Evolutionary conservation across 139 green algal genomes (phyloP).

Genomic region (Chloropicon primus): DNA sequence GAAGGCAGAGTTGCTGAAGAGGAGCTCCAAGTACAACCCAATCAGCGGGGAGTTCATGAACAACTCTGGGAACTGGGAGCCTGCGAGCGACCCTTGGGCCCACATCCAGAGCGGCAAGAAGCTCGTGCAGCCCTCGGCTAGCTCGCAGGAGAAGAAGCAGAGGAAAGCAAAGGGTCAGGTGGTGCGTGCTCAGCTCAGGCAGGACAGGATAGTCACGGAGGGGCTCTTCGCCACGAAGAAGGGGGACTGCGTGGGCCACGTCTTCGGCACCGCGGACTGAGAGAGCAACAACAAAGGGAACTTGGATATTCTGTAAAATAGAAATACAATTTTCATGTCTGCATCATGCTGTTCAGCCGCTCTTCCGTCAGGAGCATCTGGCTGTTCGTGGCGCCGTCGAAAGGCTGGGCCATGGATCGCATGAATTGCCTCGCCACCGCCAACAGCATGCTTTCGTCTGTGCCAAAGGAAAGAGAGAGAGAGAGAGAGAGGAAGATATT

Average conservation of each 20-base stretch:
- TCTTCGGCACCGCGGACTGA: background rate
- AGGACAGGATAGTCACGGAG: background rate
- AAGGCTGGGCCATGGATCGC: conserved; percentile 81
- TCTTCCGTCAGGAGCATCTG: background rate
- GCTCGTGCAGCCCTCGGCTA: background rate
- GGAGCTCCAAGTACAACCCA: background rate
- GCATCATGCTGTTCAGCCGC: too few relatives aligned
- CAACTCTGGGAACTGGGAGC: background rate
- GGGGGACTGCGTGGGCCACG: background rate
- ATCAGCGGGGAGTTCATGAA: background rate
- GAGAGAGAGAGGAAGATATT: too few relatives aligned
- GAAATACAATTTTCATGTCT: too few relatives aligned
- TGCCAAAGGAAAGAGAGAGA: conserved; percentile 27
- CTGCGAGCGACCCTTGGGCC: background rate
- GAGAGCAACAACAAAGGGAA: background rate
- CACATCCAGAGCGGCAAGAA: background rate
- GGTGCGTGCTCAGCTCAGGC: background rate
- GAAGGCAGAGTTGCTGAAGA: background rate
- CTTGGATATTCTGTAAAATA: too few relatives aligned
- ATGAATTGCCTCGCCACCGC: conserved; percentile 84
- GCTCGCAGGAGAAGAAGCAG: background rate
- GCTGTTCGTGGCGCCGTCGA: background rate
- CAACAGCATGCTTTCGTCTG: conserved; percentile 82
- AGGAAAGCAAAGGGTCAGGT: background rate
- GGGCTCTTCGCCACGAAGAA: background rate